Conservation (phyloP, 2,329 filamentous ascomycete species). For the Claviceps purpurea region DNA sequence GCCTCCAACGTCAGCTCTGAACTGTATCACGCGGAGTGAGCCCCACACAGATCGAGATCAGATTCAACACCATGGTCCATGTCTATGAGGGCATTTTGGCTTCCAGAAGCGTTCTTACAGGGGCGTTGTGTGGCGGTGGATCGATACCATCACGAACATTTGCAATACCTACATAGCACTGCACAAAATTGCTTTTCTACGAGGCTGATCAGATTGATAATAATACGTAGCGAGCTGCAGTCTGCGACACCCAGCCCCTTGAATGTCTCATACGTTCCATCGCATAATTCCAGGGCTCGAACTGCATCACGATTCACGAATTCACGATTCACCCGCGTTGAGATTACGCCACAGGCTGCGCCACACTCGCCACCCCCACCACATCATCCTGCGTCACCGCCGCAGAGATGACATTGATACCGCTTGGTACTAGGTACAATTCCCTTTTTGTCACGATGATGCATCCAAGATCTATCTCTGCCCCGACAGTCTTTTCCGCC, state of each 20-base stretch:
- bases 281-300: too few species aligned
- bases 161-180: background rate
- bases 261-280: too few species aligned
- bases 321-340: too few species aligned
- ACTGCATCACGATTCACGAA: too few species aligned
- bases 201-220: too few species aligned
- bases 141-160: background rate
- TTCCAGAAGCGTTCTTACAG: background rate
- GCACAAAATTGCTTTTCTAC: background rate
- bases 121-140: background rate
- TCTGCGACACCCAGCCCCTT: too few species aligned
- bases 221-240: too few species aligned
- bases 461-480: background rate
- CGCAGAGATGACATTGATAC: too few species aligned
- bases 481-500: background rate
- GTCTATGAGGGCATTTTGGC: background rate
- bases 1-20: background rate
- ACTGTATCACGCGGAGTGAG: background rate
- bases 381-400: background rate
- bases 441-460: background rate
- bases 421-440: background rate
- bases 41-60: background rate
- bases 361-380: slow-evolving; percentile 6
- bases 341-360: background rate
- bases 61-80: background rate